Evolutionary conservation across 306 rosid species (phyloP), one percentile per base, ranked within the genome.

Genomic region (Vigna angularis): DNA sequence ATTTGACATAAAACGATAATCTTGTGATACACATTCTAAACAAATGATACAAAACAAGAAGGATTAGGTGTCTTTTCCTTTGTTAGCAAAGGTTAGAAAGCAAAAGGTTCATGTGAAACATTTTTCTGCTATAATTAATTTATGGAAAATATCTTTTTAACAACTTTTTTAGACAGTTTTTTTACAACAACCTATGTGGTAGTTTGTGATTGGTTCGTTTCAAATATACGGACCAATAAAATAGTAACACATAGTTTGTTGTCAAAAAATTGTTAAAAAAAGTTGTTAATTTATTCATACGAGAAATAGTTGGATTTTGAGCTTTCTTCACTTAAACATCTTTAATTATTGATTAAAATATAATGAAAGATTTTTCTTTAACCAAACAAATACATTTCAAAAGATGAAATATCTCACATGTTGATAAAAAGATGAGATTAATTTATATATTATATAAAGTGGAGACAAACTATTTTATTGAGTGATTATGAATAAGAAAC

Each of bases 381-480:
- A 73, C 76, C 44, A 66, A 26, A 17, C 65, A 51, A 9, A 40
- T 6, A 36, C 38, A 66, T 72, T 83, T 66, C 66, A 78, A 75
- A 76, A 72, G 79, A 18, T 30, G 34, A 2, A 24, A 24, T 24
- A 2, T 24, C 28, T 24, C 26, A 24, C 26, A 24, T 24, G 3
- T 0, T 24, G 3, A 24, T 24, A 3, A 2, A 24, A 24, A 24
- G 28, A 24, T 24, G 2, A 24, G 28, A 24, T 24, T 24, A 24
- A 24, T 24, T 24, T 24, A 24, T 24, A 24, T 24, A 24, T 2
- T 24, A 24, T 24, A 24, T 24, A 24, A 24, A 24, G 22, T 20
- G 22, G 22, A 20, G 28, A 24, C 28, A 24, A 24, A 24, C 28
- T 24, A 2, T 24, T 24, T 24, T 2, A 24, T 2, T 20, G 22